Conservation (phyloP, 495 filamentous ascomycete genomes). For the Aspergillus steynii region DNA sequence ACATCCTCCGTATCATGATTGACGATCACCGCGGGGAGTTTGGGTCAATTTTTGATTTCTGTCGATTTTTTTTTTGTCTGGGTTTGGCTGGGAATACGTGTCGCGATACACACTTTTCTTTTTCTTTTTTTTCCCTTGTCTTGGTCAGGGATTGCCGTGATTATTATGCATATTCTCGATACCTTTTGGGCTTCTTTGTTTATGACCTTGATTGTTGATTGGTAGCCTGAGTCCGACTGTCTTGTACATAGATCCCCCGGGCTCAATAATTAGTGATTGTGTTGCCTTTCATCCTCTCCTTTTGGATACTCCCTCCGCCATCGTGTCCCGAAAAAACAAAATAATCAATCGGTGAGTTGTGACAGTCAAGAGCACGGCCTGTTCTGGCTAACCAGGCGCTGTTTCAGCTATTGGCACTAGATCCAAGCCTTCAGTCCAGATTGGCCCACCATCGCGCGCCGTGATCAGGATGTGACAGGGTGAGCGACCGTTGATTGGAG, state of each 20-base stretch:
- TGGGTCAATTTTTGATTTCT: conserved; percentile 3
- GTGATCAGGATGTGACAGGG: neutral
- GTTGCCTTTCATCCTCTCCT: neutral
- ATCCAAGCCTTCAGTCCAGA: neutral
- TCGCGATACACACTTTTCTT: conserved; percentile 4
- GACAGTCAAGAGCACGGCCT: neutral
- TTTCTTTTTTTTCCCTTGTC: neutral
- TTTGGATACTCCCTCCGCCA: neutral
- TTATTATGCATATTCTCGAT: neutral
- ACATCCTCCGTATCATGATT: conserved; percentile 14
- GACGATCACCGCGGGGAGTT: conserved; percentile 10
- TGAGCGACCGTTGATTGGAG: conserved; percentile 5
- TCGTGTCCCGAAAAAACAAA: neutral
- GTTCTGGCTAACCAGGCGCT: neutral
- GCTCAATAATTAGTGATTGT: neutral
- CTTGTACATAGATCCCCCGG: neutral
- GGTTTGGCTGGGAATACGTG: neutral
- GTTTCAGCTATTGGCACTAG: neutral
- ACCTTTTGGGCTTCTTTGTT: neutral
- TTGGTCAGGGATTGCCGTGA: neutral
- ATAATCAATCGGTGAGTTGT: neutral
- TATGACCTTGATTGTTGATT: neutral
- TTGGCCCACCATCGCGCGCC: neutral
- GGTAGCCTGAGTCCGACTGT: neutral
- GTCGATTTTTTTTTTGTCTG: neutral